phyloP scores from a whole-genome alignment of 768 basidiomycete genomes.

The Tylopilus rubrobrunneus region DNA sequence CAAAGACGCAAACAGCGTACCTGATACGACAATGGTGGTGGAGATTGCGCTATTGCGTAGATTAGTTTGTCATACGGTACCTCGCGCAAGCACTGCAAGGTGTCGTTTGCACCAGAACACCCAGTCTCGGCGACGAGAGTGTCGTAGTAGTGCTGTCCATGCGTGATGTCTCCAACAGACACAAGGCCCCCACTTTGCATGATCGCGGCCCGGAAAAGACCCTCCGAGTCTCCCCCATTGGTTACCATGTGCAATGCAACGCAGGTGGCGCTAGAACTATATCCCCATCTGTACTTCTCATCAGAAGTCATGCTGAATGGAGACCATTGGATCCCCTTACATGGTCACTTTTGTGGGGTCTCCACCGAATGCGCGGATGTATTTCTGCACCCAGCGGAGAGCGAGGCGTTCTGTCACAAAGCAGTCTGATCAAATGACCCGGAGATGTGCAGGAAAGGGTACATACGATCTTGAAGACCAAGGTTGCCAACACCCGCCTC shows the following conservation, averaged over 20 bases:
- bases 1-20: too few relatives aligned
- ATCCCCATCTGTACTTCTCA: constrained; percentile 25
- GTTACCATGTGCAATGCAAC: constrained; percentile 28
- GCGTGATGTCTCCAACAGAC: constrained; percentile 16
- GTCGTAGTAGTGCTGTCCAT: constrained; percentile 28
- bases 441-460: neutral
- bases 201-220: constrained; percentile 9
- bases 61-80: constrained; percentile 21
- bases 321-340: neutral
- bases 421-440: neutral
- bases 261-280: constrained; percentile 36
- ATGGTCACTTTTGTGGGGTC: constrained; percentile 42
- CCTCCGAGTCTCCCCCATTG: constrained; percentile 20
- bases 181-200: constrained; percentile 43
- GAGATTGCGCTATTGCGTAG: too few relatives aligned
- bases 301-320: neutral
- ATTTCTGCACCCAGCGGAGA: constrained; percentile 53
- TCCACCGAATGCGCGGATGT: constrained; percentile 60
- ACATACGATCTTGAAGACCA: constrained; percentile 45
- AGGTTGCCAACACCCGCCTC: constrained; percentile 42
- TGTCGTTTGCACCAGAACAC: constrained; percentile 27
- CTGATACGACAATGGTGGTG: too few relatives aligned
- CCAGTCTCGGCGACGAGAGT: constrained; percentile 26
- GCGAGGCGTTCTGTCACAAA: constrained; percentile 33
- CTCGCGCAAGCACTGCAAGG: constrained; percentile 32